A percentile compares a stretch with the other conserved stretches of the same genome.
Conservation (phyloP, 2,329 filamentous ascomycete genomes). For the Neodidymelliopsis sp. region DNA sequence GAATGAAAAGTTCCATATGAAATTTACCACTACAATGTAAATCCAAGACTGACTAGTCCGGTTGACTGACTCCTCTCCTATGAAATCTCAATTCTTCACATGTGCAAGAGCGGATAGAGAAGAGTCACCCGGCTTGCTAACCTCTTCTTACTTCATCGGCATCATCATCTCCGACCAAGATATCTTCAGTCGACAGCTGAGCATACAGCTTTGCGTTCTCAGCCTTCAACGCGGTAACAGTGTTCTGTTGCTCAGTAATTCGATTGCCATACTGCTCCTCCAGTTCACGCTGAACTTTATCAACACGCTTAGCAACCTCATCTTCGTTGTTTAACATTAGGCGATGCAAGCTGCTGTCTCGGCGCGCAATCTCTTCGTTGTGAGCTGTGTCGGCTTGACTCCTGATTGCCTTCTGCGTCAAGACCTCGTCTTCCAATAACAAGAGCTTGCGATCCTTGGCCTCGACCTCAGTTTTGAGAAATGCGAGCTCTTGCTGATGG, state of each 20-base stretch:
- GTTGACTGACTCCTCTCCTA: too few species aligned
- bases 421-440: not conserved
- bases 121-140: too few species aligned
- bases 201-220: slow-evolving; percentile 1
- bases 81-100: too few species aligned
- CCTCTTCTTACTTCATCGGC: too few species aligned
- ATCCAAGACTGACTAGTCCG: too few species aligned
- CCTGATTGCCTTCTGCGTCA: not conserved
- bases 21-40: too few species aligned
- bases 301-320: not conserved
- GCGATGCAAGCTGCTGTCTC: not conserved
- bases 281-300: not conserved
- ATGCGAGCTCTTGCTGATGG: not conserved
- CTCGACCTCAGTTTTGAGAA: not conserved
- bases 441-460: not conserved
- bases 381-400: not conserved
- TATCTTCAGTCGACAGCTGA: not conserved
- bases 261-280: not conserved
- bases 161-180: too few species aligned
- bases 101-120: too few species aligned
- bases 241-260: not conserved
- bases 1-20: too few species aligned
- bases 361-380: not conserved
- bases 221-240: not conserved
- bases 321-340: not conserved